Evolutionary conservation across 2,329 filamentous ascomycete species (phyloP).

Genomic region (Plectosphaerella cucumerina): DNA sequence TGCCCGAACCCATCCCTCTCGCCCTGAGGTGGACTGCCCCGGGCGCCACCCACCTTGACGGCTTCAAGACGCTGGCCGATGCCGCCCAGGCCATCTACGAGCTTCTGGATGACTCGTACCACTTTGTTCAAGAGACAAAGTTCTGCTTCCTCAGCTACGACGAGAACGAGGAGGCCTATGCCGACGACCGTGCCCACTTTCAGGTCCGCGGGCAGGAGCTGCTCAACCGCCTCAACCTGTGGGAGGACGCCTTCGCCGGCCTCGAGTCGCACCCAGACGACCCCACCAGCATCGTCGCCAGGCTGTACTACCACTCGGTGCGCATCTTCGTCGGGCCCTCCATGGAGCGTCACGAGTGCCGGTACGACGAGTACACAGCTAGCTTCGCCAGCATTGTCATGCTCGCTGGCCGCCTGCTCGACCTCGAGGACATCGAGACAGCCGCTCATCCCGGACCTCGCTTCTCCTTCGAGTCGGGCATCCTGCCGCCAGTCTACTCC

Average conservation of each 20-base stretch:
- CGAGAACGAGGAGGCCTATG: too few species aligned
- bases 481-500: slow-evolving; percentile 37
- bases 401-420: slow-evolving; percentile 11
- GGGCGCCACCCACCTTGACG: slow-evolving; percentile 17
- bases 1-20: slow-evolving; percentile 28
- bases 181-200: not conserved
- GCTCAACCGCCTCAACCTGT: slow-evolving; percentile 19
- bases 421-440: slow-evolving; percentile 9
- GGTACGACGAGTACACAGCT: slow-evolving; percentile 27
- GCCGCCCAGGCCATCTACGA: slow-evolving; percentile 28
- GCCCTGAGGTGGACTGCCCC: slow-evolving; percentile 24
- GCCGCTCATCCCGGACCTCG: not conserved
- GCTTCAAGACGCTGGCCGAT: slow-evolving; percentile 27
- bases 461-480: slow-evolving; percentile 38
- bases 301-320: slow-evolving; percentile 28
- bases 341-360: slow-evolving; percentile 23
- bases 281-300: slow-evolving; percentile 22
- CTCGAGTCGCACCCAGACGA: slow-evolving; percentile 10
- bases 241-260: slow-evolving; percentile 25
- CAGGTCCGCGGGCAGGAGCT: slow-evolving; percentile 26
- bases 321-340: slow-evolving; percentile 27
- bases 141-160: slow-evolving; percentile 9
- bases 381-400: slow-evolving; percentile 33
- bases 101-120: slow-evolving; percentile 32
- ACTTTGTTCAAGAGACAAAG: slow-evolving; percentile 24